A percentile compares a stretch with the other conserved stretches of the same genome.
These are phyloP conservation scores for Acmispon strigosus DNA, from an alignment of 306 rosid genomes.

Conservation along the genomic window DNA sequence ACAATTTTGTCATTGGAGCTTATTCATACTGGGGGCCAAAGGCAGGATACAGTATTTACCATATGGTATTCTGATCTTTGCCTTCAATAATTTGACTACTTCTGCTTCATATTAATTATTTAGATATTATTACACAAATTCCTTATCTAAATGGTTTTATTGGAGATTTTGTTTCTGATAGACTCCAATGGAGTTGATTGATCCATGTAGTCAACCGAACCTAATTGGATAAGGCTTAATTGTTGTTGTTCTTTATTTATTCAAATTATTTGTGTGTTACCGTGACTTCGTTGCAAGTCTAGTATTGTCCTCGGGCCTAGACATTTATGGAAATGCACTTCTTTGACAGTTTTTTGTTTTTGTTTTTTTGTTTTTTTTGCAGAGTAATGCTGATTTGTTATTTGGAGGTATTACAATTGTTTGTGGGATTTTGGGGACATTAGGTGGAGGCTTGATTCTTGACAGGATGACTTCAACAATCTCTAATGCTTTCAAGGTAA, in stretches of 20 bases:
- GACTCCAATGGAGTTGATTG: background rate
- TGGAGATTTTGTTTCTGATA: constrained; percentile 8
- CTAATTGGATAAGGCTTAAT: background rate
- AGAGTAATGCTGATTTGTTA: constrained; percentile 76
- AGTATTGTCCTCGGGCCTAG: background rate
- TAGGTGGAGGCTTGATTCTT: constrained; percentile 80
- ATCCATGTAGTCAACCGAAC: background rate
- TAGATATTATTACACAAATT: background rate
- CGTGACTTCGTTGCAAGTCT: background rate
- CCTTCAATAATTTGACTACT: background rate
- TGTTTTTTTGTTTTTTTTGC: constrained; percentile 30
- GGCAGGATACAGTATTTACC: constrained; percentile 87
- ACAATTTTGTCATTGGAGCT: constrained; percentile 92
- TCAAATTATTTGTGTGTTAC: background rate
- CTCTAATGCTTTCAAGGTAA: constrained; percentile 83
- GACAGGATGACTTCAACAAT: constrained; percentile 71
- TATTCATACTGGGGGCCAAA: constrained; percentile 98
- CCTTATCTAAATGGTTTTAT: background rate
- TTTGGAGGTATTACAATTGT: constrained; percentile 82
- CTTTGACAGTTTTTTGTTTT: constrained; percentile 17
- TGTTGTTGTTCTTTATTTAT: background rate
- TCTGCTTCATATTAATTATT: background rate
- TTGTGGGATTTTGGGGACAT: constrained; percentile 80
- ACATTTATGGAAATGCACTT: constrained; percentile 9
- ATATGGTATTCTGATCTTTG: constrained; percentile 51